Base-by-base conservation (phyloP, 768 basidiomycete genomes). In the Amanita muscaria region DNA sequence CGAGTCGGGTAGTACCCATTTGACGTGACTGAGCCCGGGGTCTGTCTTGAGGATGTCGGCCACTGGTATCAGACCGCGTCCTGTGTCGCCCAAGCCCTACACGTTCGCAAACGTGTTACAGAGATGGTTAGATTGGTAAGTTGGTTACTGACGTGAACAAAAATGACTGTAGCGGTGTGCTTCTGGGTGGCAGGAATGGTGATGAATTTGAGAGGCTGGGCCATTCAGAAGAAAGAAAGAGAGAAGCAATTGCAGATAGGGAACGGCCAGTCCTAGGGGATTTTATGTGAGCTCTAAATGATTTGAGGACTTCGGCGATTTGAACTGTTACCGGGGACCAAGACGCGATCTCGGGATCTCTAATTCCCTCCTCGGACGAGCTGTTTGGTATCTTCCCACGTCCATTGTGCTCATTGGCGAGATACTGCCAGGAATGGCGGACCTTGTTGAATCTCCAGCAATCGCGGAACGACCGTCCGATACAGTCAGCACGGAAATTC, bases 1-100 rank as follows among this genome's bases (percentile, higher is more conserved):
- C 72, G 86, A 82, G 61, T 88, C 80, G 15, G 90, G 90, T 19
- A 96, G 68, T 35, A 96, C 66, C 88, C 89, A 97, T 69, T 93
- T 92, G 48, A 93, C 68, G 57, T 92, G 83, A 10, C 73, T 67
- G 24, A 91, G 66, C 8, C 59, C 68, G 27, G 70, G 58, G 49
- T 80, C 72, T 1, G 42, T 40, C 50, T 70, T 68, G 54, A 92
- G 73, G 70, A 76, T 75, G 46, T 79, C 72, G 18, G 84, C 84
- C 27, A 91, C 77, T 9, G 82, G 80, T 50, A 77, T 64, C 87
- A 84, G 88, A 23, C 89, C 88, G 51, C 71, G 56, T 3, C 84
- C 86, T 41, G 75, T 70, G 53, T 87, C 83, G 16, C 88, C 87
- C 32, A 89, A 66, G 22, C 88, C 85, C 84, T 88, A 55, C 30